Conservation (phyloP, 768 basidiomycete species). For the Candolleomyces aberdarensis region DNA sequence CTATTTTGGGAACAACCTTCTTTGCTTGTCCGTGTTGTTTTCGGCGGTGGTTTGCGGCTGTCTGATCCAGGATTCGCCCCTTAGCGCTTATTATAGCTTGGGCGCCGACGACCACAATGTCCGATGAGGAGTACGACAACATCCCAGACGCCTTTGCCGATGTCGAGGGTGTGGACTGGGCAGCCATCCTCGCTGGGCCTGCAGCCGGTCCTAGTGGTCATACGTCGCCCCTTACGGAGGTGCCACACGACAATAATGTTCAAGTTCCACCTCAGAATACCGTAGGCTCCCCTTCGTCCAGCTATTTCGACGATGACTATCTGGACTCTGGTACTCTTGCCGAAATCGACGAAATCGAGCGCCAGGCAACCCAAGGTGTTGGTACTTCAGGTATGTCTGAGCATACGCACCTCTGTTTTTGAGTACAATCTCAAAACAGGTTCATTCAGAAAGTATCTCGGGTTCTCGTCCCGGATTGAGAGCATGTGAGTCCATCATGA, state of each 20-base stretch:
- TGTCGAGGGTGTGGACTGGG: constrained; percentile 49
- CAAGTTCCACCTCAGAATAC: constrained; percentile 20
- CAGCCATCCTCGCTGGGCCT: constrained; percentile 26
- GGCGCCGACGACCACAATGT: constrained; percentile 19
- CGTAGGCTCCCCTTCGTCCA: not conserved
- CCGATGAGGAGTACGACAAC: constrained; percentile 51
- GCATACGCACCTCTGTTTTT: not conserved
- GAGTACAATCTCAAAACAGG: not conserved
- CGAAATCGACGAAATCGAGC: constrained; percentile 4
- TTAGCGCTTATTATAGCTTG: not conserved
- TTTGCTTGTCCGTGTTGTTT: not conserved
- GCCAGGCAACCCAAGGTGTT: not conserved
- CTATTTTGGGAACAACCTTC: not conserved
- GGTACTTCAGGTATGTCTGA: not conserved
- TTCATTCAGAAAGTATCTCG: not conserved
- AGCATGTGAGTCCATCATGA: not conserved
- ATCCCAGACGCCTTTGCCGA: constrained; percentile 53
- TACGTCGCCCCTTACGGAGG: not conserved
- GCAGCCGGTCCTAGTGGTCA: constrained; percentile 4
- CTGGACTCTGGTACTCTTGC: constrained; percentile 13
- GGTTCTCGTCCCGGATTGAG: not conserved
- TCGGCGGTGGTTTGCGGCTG: not conserved
- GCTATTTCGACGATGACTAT: constrained; percentile 8
- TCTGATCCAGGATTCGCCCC: not conserved
- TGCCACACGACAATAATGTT: constrained; percentile 3